Percentiles rank a stretch among this genome's conserved stretches.
Evolutionary conservation across 345 rosid species (phyloP).

Genomic region (Noccaea caerulescens): DNA sequence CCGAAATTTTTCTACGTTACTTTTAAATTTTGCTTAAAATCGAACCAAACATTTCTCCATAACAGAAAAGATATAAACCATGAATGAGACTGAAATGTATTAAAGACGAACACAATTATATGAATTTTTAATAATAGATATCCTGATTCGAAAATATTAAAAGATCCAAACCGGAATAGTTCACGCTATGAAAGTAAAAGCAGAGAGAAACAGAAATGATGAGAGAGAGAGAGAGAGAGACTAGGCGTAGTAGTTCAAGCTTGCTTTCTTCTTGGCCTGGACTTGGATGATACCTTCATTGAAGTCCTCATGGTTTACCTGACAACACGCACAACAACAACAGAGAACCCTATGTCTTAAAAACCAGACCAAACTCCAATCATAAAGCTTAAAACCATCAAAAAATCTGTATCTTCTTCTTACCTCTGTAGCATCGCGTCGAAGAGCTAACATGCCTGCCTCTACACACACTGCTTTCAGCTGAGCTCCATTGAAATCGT

Average conservation of each 20-base stretch:
- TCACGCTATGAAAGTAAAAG: neutral
- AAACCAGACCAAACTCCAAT: constrained; percentile 28
- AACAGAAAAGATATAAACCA: neutral
- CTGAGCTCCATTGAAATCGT: constrained; percentile 98
- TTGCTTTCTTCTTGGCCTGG: constrained; percentile 99
- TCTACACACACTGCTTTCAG: constrained; percentile 98
- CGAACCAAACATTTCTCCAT: neutral
- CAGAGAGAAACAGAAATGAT: constrained; percentile 1
- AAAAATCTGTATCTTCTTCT: constrained; percentile 10
- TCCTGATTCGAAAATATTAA: constrained; percentile 29
- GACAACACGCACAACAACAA: constrained; percentile 23
- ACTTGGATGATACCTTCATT: constrained; percentile 99
- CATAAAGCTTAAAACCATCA: neutral
- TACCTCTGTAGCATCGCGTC: constrained; percentile 99
- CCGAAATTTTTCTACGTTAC: too few relatives aligned
- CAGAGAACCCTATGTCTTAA: neutral
- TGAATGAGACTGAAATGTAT: neutral
- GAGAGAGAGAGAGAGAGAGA: neutral
- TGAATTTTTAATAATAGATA: constrained; percentile 17
- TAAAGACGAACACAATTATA: constrained; percentile 6
- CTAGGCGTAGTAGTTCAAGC: constrained; percentile 93
- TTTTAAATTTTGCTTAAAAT: neutral
- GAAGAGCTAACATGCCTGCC: constrained; percentile 99
- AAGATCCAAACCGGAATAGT: constrained; percentile 21
- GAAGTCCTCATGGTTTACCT: constrained; percentile 99